Evolutionary conservation across 1,139 yeast species (phyloP).

Genomic region (Hansenula anomala): DNA sequence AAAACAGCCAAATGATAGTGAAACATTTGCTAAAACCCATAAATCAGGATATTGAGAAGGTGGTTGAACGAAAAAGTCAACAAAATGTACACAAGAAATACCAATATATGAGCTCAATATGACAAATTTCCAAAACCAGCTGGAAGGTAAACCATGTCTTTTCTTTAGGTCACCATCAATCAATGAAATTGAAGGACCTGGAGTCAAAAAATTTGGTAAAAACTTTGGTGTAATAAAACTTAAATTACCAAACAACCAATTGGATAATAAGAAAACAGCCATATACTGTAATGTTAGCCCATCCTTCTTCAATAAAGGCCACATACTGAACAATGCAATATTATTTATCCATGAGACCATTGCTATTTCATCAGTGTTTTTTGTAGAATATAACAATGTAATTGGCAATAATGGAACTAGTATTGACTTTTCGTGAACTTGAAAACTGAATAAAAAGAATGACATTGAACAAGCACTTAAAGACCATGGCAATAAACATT

Average conservation of each 20-base stretch:
- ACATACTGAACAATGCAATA: slow-evolving; percentile 77
- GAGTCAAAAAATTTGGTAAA: slow-evolving; percentile 36
- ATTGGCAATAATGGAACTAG: slow-evolving; percentile 85
- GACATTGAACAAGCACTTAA: slow-evolving; percentile 83
- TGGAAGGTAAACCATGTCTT: slow-evolving; percentile 44
- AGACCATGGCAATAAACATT: slow-evolving; percentile 60
- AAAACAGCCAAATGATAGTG: slow-evolving; percentile 74
- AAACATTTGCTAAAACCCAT: slow-evolving; percentile 75
- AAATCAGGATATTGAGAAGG: slow-evolving; percentile 73
- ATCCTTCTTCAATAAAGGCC: slow-evolving; percentile 82
- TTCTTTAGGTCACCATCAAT: slow-evolving; percentile 29
- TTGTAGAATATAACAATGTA: slow-evolving; percentile 57
- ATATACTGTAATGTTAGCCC: slow-evolving; percentile 67
- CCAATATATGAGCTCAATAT: slow-evolving; percentile 57
- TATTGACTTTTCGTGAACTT: slow-evolving; percentile 92
- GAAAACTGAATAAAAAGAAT: slow-evolving; percentile 86
- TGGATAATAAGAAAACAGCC: slow-evolving; percentile 57
- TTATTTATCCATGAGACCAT: slow-evolving; percentile 86
- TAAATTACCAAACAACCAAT: slow-evolving; percentile 77
- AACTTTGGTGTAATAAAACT: slow-evolving; percentile 36
- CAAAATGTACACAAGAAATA: slow-evolving; percentile 45
- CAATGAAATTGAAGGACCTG: slow-evolving; percentile 34
- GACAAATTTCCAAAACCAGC: slow-evolving; percentile 49
- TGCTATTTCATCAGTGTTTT: slow-evolving; percentile 56
- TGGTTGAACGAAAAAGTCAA: slow-evolving; percentile 48